Evolutionary conservation across 306 rosid genomes (phyloP).

Genomic region (Lagenaria siceraria): DNA sequence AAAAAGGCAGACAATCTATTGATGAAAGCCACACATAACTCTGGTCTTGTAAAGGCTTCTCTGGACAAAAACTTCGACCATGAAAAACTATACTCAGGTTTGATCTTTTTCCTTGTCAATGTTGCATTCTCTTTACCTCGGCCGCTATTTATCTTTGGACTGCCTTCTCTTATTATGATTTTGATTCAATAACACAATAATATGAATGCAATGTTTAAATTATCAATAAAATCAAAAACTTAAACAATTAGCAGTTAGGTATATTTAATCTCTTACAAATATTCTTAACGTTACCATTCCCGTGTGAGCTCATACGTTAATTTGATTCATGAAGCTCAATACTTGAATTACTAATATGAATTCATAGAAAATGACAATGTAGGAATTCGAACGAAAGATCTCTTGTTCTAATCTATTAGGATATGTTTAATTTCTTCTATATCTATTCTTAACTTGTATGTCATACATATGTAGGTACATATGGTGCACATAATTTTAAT

Average conservation of each 20-base stretch:
- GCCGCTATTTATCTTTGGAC: background rate
- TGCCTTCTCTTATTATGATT: background rate
- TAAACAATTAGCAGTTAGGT: background rate
- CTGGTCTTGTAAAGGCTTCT: constrained; percentile 56
- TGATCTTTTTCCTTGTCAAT: constrained; percentile 5
- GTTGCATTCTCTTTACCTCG: background rate
- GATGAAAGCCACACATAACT: constrained; percentile 66
- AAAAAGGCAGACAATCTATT: constrained; percentile 56
- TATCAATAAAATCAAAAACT: background rate
- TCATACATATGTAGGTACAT: constrained; percentile 27
- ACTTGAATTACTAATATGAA: background rate
- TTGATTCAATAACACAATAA: background rate
- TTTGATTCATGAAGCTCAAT: background rate
- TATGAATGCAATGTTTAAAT: background rate
- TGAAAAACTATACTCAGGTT: constrained; percentile 33
- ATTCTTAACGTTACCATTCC: background rate
- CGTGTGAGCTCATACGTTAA: background rate
- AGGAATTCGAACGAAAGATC: background rate
- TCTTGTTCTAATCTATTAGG: background rate
- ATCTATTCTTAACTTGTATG: constrained; percentile 19
- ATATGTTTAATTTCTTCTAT: background rate
- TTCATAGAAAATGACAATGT: background rate
- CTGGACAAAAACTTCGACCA: constrained; percentile 47
- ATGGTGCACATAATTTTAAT: constrained; percentile 35
- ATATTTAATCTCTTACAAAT: background rate